Evolutionary conservation across 116 monocot genomes (phyloP).

Genomic region (Papilionanthe hybrid): DNA sequence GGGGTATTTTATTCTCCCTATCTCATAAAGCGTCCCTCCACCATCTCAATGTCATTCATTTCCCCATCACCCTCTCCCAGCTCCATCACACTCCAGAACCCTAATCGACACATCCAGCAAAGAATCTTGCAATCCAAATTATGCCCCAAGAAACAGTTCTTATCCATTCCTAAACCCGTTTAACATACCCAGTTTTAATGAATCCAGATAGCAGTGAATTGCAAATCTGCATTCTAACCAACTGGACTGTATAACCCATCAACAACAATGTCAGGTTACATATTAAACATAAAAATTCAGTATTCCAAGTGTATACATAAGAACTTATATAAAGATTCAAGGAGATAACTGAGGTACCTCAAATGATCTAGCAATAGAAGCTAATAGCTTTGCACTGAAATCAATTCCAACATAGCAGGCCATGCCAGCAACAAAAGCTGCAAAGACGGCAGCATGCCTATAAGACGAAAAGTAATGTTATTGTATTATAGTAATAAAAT

Average conservation of each 20-base stretch:
- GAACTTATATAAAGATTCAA: neutral
- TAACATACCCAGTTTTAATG: neutral
- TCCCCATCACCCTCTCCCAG: neutral
- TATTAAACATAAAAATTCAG: neutral
- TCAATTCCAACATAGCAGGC: constrained; percentile 91
- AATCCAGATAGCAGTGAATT: neutral
- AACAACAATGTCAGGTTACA: neutral
- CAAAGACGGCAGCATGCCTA: constrained; percentile 90
- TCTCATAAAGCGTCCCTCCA: neutral
- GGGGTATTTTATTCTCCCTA: neutral
- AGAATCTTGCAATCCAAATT: neutral
- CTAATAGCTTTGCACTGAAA: constrained; percentile 86
- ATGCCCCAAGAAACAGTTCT: neutral
- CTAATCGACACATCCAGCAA: neutral
- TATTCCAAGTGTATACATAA: neutral
- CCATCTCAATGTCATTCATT: neutral
- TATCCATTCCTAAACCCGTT: neutral
- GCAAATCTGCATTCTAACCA: neutral
- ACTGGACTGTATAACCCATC: neutral
- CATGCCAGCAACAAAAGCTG: constrained; percentile 92
- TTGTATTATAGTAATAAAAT: neutral
- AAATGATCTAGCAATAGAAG: constrained; percentile 69
- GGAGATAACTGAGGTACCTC: constrained; percentile 39
- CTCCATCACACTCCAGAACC: neutral
- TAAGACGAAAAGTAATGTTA: constrained; percentile 2